Conservation (phyloP, 176 grass and related monocot genomes). For the Aegilops tauschii region DNA sequence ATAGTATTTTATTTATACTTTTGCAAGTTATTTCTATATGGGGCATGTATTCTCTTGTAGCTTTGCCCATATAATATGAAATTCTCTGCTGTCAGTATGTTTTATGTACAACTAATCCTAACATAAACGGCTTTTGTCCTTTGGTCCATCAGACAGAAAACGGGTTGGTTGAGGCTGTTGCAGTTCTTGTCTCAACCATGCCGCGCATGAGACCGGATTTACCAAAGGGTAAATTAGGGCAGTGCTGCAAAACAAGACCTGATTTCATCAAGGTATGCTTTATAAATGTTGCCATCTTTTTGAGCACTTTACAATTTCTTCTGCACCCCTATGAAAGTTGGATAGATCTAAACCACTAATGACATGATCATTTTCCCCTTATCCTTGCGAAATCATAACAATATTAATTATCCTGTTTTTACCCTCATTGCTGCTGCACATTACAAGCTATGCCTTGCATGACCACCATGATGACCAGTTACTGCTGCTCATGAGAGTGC, state of each 20-base stretch:
- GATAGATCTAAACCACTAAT: background rate
- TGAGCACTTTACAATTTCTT: constrained; percentile 12
- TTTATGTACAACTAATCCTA: background rate
- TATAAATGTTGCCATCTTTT: constrained; percentile 13
- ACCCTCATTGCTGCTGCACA: background rate
- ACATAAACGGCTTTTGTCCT: background rate
- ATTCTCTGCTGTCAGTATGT: background rate
- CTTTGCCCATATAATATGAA: constrained; percentile 1
- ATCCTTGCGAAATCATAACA: background rate
- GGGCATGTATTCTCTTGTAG: constrained; percentile 8
- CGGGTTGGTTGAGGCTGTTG: constrained; percentile 93
- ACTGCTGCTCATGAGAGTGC: background rate
- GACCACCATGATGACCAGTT: background rate
- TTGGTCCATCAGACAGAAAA: constrained; percentile 80
- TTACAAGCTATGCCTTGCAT: background rate
- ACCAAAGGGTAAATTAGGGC: constrained; percentile 67
- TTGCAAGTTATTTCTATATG: background rate
- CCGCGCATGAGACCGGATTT: constrained; percentile 72
- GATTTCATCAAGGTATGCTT: constrained; percentile 95
- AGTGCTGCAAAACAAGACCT: constrained; percentile 82
- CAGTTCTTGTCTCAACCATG: constrained; percentile 86
- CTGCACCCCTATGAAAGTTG: constrained; percentile 8
- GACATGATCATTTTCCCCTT: background rate
- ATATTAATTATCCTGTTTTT: background rate
- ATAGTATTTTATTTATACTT: background rate